Evolutionary conservation across 306 rosid genomes (phyloP), one percentile per base, ranked within the genome.

Genomic region (Malus fusca): DNA sequence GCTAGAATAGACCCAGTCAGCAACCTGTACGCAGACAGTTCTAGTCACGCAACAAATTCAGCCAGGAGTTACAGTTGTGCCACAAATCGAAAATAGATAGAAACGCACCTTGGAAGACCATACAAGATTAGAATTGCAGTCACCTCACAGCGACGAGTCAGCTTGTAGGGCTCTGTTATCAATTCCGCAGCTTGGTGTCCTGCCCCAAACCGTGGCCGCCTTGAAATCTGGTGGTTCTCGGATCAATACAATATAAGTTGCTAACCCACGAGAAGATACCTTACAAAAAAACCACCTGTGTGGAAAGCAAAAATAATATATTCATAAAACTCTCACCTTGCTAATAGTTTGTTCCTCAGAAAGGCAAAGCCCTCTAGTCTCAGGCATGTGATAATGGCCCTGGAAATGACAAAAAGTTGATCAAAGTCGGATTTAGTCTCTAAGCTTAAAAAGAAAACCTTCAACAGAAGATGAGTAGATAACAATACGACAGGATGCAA

Each of bases 1-100:
- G 99, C 98, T 58, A 96, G 90, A 79, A 96, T 96, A 3, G 99
- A 89, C 59, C 99, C 99, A 1, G 98, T 96, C 75, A 96, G 96
- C 85, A 92, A 87, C 80, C 99, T 96, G 84, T 28, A 78, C 8
- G 25, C 26, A 78, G 33, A 79, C 15, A 35, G 64, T 52, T 72
- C 67, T 71, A 6, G 72, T 75, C 67, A 76, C 17, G 44, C 21
- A 79, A 42, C 11, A 48, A 42, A 55, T 31, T 72, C 21, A n/a
- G 33, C 48, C 48, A 4, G 14, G 28, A 33, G 22, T 66, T 21
- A 66, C 51, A 66, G 37, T 2, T 66, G 48, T 4, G 55, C 55
- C 21, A 15, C 55, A 19, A 14, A 37, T 11, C 55, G 23, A 68
- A 68, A 56, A 19, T 3, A 8, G n/a, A 62, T 7, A 59, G 82